Evolutionary conservation across 371 early-diverging fungal genomes (phyloP).

Genomic region (Choanephora cucurbitarum): DNA sequence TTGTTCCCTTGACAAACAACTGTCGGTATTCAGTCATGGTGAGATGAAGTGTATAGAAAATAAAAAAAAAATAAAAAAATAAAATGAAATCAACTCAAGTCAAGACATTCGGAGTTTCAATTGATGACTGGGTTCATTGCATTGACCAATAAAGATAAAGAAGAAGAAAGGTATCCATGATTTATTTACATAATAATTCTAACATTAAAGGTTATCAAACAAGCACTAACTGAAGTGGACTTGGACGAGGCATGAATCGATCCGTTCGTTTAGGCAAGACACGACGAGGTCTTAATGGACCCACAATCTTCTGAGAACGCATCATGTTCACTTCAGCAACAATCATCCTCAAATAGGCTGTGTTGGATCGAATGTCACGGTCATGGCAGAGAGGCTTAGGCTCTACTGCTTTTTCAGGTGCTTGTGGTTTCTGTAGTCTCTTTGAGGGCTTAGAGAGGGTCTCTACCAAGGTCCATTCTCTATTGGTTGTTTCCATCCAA

Average conservation of each 20-base stretch:
- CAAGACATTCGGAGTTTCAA: too few relatives aligned
- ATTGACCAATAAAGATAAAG: neutral
- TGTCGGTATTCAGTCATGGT: conserved; percentile 5
- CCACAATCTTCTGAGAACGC: conserved; percentile 59
- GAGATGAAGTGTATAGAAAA: neutral
- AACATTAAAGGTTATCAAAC: neutral
- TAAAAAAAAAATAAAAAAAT: conserved; percentile 1
- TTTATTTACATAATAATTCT: too few relatives aligned
- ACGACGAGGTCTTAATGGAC: conserved; percentile 56
- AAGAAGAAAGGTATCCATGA: too few relatives aligned
- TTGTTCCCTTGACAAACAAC: neutral
- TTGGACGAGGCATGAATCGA: conserved; percentile 31
- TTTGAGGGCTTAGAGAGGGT: conserved; percentile 10
- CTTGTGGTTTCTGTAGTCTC: neutral
- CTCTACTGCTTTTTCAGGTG: conserved; percentile 9
- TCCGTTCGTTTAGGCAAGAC: conserved; percentile 47
- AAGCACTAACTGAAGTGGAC: conserved; percentile 29
- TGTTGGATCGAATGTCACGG: conserved; percentile 54
- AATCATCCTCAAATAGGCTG: conserved; percentile 61
- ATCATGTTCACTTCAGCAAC: conserved; percentile 65
- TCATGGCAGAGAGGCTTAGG: too few relatives aligned
- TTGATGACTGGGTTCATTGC: too few relatives aligned
- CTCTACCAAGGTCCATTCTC: conserved; percentile 39
- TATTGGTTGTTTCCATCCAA: conserved; percentile 21
- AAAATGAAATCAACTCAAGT: too few relatives aligned